phyloP scores from a whole-genome alignment of 768 basidiomycete genomes.

The Amanita exitialis region DNA sequence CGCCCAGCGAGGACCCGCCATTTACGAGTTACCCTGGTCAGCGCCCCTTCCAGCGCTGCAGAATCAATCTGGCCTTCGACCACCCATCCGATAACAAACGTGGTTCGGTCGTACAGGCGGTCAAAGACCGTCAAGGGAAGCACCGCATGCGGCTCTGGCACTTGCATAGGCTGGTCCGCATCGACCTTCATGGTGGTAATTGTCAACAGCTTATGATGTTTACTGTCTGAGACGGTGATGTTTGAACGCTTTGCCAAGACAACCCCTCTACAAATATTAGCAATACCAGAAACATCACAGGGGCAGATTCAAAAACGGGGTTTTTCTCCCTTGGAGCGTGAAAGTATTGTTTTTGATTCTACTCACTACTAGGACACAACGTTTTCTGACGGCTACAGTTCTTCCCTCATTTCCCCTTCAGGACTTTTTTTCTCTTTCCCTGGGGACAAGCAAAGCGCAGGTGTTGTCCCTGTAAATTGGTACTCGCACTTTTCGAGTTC shows the following conservation, averaged over 20 bases:
- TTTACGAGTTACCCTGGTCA: conserved; percentile 17
- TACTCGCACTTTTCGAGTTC: conserved; percentile 98
- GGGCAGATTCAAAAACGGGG: not conserved
- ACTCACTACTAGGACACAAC: not conserved
- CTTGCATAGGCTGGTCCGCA: not conserved
- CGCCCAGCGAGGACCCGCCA: conserved; percentile 24
- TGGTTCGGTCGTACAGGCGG: conserved; percentile 17
- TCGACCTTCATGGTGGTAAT: not conserved
- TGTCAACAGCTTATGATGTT: not conserved
- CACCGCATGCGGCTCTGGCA: conserved; percentile 7
- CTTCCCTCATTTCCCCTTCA: not conserved
- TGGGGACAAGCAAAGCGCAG: conserved; percentile 68
- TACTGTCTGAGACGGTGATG: not conserved
- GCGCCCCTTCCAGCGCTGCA: conserved; percentile 13
- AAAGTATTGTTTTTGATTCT: not conserved
- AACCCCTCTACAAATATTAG: not conserved
- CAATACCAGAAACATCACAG: not conserved
- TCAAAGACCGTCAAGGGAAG: conserved; percentile 15
- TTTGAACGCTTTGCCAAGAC: not conserved
- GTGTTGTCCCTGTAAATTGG: conserved; percentile 73
- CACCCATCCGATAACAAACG: conserved; percentile 24
- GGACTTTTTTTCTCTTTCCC: conserved; percentile 23
- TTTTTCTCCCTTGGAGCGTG: too few species aligned
- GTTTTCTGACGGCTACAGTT: not conserved
- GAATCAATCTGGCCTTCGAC: conserved; percentile 21